phyloP scores from a whole-genome alignment of 306 rosid genomes.

The Quercus wislizeni region DNA sequence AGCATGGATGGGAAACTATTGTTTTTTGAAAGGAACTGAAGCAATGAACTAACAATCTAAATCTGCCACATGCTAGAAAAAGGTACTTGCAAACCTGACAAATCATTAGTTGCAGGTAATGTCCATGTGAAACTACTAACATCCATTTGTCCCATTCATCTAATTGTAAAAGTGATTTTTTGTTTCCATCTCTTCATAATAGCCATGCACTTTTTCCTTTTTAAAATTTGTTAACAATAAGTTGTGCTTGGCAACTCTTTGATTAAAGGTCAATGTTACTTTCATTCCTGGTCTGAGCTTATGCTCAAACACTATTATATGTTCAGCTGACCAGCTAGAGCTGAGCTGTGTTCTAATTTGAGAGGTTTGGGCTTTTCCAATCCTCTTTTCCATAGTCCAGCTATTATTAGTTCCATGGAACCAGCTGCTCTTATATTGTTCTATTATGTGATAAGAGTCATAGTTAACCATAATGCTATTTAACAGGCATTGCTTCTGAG shows the following conservation, averaged over 20 bases:
- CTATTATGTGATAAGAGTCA: not conserved
- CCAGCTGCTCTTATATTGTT: not conserved
- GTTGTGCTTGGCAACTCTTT: not conserved
- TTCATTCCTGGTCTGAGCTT: not conserved
- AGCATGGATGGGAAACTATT: not conserved
- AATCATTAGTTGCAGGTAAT: not conserved
- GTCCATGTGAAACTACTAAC: not conserved
- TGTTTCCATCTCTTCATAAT: not conserved
- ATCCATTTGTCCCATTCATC: not conserved
- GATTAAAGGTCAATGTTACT: not conserved
- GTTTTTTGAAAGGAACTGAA: not conserved
- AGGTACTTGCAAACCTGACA: not conserved
- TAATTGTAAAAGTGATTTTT: not conserved
- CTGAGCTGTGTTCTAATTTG: not conserved
- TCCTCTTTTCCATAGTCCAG: not conserved
- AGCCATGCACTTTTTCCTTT: not conserved
- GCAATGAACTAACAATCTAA: not conserved
- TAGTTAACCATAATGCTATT: not conserved
- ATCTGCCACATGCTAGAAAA: not conserved
- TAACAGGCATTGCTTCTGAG: not conserved
- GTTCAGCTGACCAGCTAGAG: not conserved
- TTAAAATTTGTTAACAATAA: not conserved
- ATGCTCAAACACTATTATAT: not conserved
- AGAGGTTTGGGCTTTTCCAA: not conserved
- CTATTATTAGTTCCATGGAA: not conserved